Percentiles rank a stretch among this genome's conserved stretches.
These are phyloP conservation scores for Lactuca sativa DNA, from an alignment of 129 eudicot genomes.

Conservation along the genomic window DNA sequence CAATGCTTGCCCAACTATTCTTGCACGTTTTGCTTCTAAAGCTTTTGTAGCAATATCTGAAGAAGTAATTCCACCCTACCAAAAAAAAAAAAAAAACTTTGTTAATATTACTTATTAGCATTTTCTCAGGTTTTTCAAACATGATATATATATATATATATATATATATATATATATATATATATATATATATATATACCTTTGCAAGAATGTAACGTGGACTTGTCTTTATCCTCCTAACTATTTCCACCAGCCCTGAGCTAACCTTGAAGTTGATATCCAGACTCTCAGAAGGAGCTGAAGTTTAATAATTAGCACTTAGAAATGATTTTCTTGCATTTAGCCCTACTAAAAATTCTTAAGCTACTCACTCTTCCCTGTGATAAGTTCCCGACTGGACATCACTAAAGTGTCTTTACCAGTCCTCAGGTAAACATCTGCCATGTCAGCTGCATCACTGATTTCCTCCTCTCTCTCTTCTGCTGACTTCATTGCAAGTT, in stretches of 20 bases:
- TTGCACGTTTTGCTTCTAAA: conserved; percentile 86
- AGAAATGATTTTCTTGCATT: not conserved
- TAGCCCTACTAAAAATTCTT: not conserved
- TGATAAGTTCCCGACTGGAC: conserved; percentile 88
- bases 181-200: conserved; percentile 53
- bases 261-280: conserved; percentile 91
- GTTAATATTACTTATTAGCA: not conserved
- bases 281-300: conserved; percentile 95
- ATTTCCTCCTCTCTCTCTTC: conserved; percentile 94
- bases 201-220: conserved; percentile 97
- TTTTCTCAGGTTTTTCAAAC: not conserved
- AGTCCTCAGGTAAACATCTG: conserved; percentile 69
- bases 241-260: conserved; percentile 97
- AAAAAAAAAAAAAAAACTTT: conserved; percentile 21
- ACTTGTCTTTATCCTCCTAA: conserved; percentile 70
- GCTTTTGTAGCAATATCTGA: conserved; percentile 98
- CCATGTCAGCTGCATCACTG: conserved; percentile 72
- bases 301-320: conserved; percentile 19
- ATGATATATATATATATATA: conserved; percentile 31
- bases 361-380: conserved; percentile 75
- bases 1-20: conserved; percentile 88
- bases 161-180: conserved; percentile 13
- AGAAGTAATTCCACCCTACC: conserved; percentile 96
- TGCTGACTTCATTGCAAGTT: conserved; percentile 76
- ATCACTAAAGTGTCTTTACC: conserved; percentile 76